Conservation (phyloP, 495 filamentous ascomycete genomes). For the Collariella sp. region DNA sequence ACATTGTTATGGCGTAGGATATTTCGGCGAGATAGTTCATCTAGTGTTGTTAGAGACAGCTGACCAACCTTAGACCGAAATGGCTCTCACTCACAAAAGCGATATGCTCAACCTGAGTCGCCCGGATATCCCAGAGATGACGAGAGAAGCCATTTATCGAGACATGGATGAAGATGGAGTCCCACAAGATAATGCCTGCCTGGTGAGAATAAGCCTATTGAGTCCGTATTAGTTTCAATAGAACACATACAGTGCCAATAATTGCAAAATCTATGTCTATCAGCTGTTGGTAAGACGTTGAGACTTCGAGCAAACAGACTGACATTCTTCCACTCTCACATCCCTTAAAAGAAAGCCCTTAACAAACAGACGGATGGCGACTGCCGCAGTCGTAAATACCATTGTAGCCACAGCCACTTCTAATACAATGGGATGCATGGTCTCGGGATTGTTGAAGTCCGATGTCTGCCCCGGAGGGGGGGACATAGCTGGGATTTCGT, state of each 20-base stretch:
- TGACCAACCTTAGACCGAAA: not conserved
- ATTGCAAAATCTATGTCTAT: not conserved
- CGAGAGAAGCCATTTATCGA: slow-evolving; percentile 18
- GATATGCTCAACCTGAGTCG: slow-evolving; percentile 10
- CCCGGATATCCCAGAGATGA: slow-evolving; percentile 19
- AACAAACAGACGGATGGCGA: slow-evolving; percentile 16
- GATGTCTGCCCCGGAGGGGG: slow-evolving; percentile 17
- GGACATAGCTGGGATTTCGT: slow-evolving; percentile 18
- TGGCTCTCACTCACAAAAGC: slow-evolving; percentile 6
- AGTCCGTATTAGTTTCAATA: not conserved
- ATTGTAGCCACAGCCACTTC: slow-evolving; percentile 16
- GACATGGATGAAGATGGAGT: slow-evolving; percentile 19
- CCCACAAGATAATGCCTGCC: slow-evolving; percentile 20
- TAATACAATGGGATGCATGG: slow-evolving; percentile 11
- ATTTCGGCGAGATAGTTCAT: slow-evolving; percentile 22
- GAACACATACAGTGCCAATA: not conserved
- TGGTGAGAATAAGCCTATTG: not conserved
- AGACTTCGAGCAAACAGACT: not conserved
- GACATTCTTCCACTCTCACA: slow-evolving; percentile 19
- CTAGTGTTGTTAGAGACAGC: not conserved
- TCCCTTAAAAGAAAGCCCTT: slow-evolving; percentile 17
- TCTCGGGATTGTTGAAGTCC: slow-evolving; percentile 19
- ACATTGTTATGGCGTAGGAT: slow-evolving; percentile 20
- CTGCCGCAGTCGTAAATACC: slow-evolving; percentile 10
- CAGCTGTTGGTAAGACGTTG: not conserved